Evolutionary conservation across 2,329 filamentous ascomycete species (phyloP).

Genomic region (Penicillium sp.): DNA sequence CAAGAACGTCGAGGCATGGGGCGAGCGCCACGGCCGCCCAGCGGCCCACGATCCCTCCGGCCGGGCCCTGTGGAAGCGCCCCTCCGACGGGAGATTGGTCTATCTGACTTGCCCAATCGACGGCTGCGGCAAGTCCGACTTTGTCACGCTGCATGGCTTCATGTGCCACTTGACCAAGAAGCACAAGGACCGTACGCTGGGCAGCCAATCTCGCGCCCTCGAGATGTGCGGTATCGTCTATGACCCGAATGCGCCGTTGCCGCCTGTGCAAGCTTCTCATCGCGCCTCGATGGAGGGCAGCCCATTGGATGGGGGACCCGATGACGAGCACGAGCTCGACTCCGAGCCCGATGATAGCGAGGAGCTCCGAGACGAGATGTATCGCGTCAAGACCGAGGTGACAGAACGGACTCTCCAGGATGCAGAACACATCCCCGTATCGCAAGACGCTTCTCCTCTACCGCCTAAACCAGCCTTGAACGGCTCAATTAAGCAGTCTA

Average conservation of each 20-base stretch:
- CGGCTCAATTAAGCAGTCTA: slow-evolving; percentile 40
- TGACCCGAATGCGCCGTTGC: slow-evolving; percentile 40
- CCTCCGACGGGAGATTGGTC: slow-evolving; percentile 41
- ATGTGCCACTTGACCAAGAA: slow-evolving; percentile 47
- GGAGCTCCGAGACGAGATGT: slow-evolving; percentile 23
- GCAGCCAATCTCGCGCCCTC: slow-evolving; percentile 43
- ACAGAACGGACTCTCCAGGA: slow-evolving; percentile 27
- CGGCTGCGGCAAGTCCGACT: slow-evolving; percentile 43
- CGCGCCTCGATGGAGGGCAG: slow-evolving; percentile 41
- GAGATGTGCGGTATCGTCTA: slow-evolving; percentile 43
- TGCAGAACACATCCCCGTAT: slow-evolving; percentile 7
- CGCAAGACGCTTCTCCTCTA: slow-evolving; percentile 15
- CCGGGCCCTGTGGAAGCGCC: slow-evolving; percentile 43
- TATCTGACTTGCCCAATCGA: slow-evolving; percentile 42
- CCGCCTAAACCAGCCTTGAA: slow-evolving; percentile 22
- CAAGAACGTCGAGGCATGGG: slow-evolving; percentile 46
- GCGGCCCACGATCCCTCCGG: slow-evolving; percentile 43
- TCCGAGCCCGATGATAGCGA: slow-evolving; percentile 32
- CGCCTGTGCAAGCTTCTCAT: slow-evolving; percentile 32
- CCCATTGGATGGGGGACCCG: slow-evolving; percentile 31
- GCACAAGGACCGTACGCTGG: slow-evolving; percentile 43
- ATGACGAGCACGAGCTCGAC: slow-evolving; percentile 34
- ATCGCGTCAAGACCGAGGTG: slow-evolving; percentile 33
- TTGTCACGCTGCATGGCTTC: slow-evolving; percentile 44
- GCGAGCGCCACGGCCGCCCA: slow-evolving; percentile 43